Base-by-base conservation (phyloP, 192 early-diverging fungal genomes). In the Coemansia sp. region DNA sequence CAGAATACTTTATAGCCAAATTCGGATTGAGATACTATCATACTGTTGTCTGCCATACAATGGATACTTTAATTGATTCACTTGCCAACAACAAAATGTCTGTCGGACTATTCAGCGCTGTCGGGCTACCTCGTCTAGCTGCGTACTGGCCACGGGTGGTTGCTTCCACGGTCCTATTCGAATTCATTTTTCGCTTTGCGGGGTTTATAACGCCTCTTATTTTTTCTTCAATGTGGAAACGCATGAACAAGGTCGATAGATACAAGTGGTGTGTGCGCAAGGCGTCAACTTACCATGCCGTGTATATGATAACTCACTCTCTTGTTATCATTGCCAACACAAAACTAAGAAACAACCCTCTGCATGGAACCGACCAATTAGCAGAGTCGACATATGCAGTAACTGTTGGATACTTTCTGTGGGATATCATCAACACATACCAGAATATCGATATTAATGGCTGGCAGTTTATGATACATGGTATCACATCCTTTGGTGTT, bases 371-470 rank as follows among this genome's bases (percentile, higher is more conserved):
- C 61, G 83, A 84, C 49, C 62, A 67, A n/a, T 84, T 86, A 70
- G 87, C 88, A 5, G 90, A 89, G 23, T 85, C 87, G 17, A 87
- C 90, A 29, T 91, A 90, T 69, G 84, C 93, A 11, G 73, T 96
- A 17, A 84, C 90, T 25, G 86, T 89, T 57, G 93, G 94, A 79
- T 92, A 94, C 73, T 97, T 97, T 76, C 67, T 95, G 36, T 97
- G 95, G 95, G 95, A 97, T 74, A 86, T 88, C 0, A 38, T 92
- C 54, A 76, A 89, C 34, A 89, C 84, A 6, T 73, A 93, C 41
- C 74, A 77, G 35, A 80, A 93, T 61, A 59, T 91, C n/a, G 84
- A 86, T 49, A 70, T 90, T 45, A 85, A 87, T 70, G 93, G 91
- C 17, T 59, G 88, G 38, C 91, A 89, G 5, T 93, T 93, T 70